Base-by-base conservation (phyloP, 2,329 filamentous ascomycete species). In the Calonectria hongkongensis region DNA sequence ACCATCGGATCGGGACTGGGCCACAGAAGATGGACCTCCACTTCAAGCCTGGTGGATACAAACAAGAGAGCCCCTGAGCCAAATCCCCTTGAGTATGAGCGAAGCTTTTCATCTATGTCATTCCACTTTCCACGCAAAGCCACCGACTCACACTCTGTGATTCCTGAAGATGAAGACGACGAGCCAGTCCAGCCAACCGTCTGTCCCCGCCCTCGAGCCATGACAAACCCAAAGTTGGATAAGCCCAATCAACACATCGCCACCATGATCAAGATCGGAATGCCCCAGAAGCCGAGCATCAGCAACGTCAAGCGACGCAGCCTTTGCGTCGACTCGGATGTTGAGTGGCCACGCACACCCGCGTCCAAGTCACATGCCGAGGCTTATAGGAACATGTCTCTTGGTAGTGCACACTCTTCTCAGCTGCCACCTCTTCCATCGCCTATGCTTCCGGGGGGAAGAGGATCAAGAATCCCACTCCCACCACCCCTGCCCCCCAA, bases 281-380 rank as follows among this genome's bases (percentile, higher is more conserved):
- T 25, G 33, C 36, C 25, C 36, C 54, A 41, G 54, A 60, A 60
- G 6, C 54, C 54, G 15, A 60, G 21, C 36, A 60, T 60, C 36
- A 60, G 54, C 54, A 36, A 60, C 33, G 21, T 60, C 36, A 60
- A 60, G 33, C 54, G 54, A 18, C 54, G 30, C 54, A 60, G 54
- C 33, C 36, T 60, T 21, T 60, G 54, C 33, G 33, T 60, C 4
- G 54, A 60, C 54, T 18, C n/a, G 0, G 33, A 60, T 4, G 25
- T 60, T 25, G 54, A 60, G 33, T 60, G 54, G 4, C 54, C 54
- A 8, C 54, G 54, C 54, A 60, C 54, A 8, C 54, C 54, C 15
- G 54, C 30, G 7, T 36, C 54, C 33, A 60, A 60, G 54, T 41
- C 54, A 4, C 39, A 41, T 18, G 33, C 33, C 2, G 33, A 36